Evolutionary conservation across 495 filamentous ascomycete genomes (phyloP).

Genomic region (Wilcoxina mikolae): DNA sequence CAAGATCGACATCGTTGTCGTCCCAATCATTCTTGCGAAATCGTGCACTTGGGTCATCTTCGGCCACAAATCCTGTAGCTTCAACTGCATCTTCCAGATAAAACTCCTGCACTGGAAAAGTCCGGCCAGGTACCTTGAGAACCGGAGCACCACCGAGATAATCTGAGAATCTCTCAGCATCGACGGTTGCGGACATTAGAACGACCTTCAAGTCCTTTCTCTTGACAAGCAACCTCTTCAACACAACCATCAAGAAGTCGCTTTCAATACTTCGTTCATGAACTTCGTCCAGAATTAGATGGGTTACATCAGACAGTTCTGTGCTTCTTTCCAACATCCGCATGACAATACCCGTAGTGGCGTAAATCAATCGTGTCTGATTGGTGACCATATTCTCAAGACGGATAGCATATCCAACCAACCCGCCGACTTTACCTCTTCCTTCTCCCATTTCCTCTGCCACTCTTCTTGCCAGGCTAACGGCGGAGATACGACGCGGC

Average conservation of each 20-base stretch:
- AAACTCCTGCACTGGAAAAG: conserved; percentile 75
- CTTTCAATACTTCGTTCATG: conserved; percentile 91
- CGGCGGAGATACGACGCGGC: conserved; percentile 89
- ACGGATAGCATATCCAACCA: conserved; percentile 87
- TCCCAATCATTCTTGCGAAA: conserved; percentile 39
- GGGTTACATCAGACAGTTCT: conserved; percentile 73
- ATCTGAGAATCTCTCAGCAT: conserved; percentile 75
- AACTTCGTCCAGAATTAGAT: conserved; percentile 87
- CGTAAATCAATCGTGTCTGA: conserved; percentile 73
- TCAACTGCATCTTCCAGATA: conserved; percentile 89
- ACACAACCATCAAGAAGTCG: conserved; percentile 81
- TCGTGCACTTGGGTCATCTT: conserved; percentile 33
- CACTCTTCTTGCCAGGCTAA: conserved; percentile 78
- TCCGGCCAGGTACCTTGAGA: conserved; percentile 76
- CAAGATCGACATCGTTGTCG: conserved; percentile 36
- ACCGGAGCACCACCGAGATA: conserved; percentile 77
- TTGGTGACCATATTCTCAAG: conserved; percentile 71
- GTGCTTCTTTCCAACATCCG: conserved; percentile 85
- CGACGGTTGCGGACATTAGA: conserved; percentile 91
- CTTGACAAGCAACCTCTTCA: conserved; percentile 60
- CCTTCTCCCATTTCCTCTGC: conserved; percentile 86
- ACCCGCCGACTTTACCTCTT: conserved; percentile 65
- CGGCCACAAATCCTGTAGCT: conserved; percentile 52
- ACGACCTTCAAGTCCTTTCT: conserved; percentile 67
- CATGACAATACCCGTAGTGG: conserved; percentile 80